Evolutionary conservation across 2,329 filamentous ascomycete species (phyloP).

Genomic region (Phialophora expanda): DNA sequence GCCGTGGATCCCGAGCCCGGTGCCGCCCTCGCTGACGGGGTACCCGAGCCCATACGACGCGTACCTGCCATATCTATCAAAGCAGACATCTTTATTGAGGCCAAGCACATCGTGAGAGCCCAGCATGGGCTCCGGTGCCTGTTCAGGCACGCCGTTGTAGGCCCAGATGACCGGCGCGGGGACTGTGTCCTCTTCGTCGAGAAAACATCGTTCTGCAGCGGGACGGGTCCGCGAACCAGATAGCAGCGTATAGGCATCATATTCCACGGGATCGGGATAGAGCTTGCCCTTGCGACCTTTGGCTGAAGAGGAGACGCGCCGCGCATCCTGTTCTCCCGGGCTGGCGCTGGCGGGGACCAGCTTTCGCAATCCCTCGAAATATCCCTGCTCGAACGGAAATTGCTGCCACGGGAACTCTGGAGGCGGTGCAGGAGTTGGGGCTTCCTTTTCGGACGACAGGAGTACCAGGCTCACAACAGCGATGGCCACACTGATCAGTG

Average conservation of each 20-base stretch:
- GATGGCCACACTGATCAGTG: background rate
- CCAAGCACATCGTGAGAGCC: constrained; percentile 8
- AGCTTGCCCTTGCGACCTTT: background rate
- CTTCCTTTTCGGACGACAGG: background rate
- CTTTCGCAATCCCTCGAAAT: constrained; percentile 8
- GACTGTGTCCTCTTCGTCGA: background rate
- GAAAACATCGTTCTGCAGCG: constrained; percentile 1
- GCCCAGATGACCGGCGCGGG: background rate
- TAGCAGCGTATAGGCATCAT: background rate
- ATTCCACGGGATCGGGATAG: background rate
- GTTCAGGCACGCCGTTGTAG: constrained; percentile 1
- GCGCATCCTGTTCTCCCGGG: background rate
- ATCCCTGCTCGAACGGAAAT: constrained; percentile 3
- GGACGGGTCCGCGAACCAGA: background rate
- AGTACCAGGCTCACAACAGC: background rate
- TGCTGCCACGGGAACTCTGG: constrained; percentile 3
- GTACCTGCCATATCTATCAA: constrained; percentile 4
- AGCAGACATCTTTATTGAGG: constrained; percentile 11
- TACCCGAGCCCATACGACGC: background rate
- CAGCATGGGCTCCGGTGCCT: constrained; percentile 2
- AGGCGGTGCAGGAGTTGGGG: background rate
- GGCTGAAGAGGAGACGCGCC: background rate
- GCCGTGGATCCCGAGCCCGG: constrained; percentile 1
- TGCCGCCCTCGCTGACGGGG: background rate
- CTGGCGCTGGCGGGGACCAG: background rate